Evolutionary conservation across 495 filamentous ascomycete genomes (phyloP).

Genomic region (Penicillium diatomitis): DNA sequence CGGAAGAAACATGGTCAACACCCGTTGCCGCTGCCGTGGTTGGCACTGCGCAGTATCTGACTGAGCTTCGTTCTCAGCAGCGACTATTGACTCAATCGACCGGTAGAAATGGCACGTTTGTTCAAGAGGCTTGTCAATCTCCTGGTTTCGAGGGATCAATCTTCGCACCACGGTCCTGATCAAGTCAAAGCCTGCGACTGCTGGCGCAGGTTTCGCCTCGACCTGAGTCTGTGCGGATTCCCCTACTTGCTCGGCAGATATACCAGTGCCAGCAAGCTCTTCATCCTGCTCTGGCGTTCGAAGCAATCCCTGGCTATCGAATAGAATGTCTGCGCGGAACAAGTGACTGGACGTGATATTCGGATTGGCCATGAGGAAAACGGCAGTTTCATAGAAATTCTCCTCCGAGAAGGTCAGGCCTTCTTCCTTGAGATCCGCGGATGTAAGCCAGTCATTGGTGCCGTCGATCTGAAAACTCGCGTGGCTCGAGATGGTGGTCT

Average conservation of each 20-base stretch:
- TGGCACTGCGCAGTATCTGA: neutral
- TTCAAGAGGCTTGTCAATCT: conserved; percentile 60
- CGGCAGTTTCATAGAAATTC: conserved; percentile 54
- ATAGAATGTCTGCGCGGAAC: conserved; percentile 79
- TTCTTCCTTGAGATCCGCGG: conserved; percentile 21
- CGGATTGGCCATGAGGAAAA: conserved; percentile 72
- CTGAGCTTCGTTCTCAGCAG: conserved; percentile 2
- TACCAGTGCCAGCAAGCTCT: conserved; percentile 9
- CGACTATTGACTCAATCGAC: neutral
- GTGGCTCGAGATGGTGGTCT: conserved; percentile 16
- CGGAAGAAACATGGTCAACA: conserved; percentile 70
- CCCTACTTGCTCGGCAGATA: neutral
- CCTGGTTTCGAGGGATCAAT: conserved; percentile 72
- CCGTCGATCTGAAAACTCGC: conserved; percentile 1
- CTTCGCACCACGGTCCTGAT: conserved; percentile 58
- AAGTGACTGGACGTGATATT: conserved; percentile 78
- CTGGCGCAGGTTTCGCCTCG: conserved; percentile 17
- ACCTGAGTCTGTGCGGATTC: neutral
- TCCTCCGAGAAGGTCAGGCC: conserved; percentile 42
- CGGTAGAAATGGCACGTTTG: conserved; percentile 72
- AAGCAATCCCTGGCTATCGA: conserved; percentile 36
- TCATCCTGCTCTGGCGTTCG: conserved; percentile 23
- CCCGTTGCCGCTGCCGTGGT: conserved; percentile 10
- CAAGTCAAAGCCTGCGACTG: conserved; percentile 43
- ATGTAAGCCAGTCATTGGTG: conserved; percentile 24